Evolutionary conservation across 1,139 yeast genomes (phyloP), one percentile per base, ranked within the genome.

Genomic region (Hansenula lynferdii): DNA sequence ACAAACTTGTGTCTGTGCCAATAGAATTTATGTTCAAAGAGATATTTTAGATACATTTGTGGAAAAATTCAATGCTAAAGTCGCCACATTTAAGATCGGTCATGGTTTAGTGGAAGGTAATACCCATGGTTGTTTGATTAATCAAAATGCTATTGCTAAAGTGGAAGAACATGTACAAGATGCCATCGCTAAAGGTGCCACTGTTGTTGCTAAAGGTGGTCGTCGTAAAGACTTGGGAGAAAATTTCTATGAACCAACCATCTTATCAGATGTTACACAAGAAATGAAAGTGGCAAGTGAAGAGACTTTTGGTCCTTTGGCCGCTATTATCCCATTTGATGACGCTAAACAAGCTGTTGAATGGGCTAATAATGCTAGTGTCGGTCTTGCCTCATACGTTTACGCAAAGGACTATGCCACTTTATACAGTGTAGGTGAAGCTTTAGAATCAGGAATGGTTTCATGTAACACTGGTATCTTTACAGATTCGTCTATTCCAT

Each of bases 281-380:
- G 72, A 72, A 29, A 85, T 87, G 72, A 56, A 62, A 41, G 83
- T 87, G 20, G 68, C 78, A 42, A 55, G 64, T 24, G 94, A 86
- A 51, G 97, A 89, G 64, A 86, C 95, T 2, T 89, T 89, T 59
- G 97, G 96, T 11, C 97, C 97, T 5, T 69, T 89, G 34, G 94
- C 92, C 39, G 92, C 94, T 1, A 62, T 89, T 30, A 72, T 84
- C 47, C 72, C 75, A 45, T 82, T 87, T 59, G 65, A 69, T 14
- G 62, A 76, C 21, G 80, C 78, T 36, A 85, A 82, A 41, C 86
- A 86, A 54, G 96, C 80, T 11, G 60, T 89, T 27, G 62, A 60
- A 23, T 61, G 70, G 51, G 94, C 95, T 23, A 89, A 89, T 60
- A 73, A 74, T 47, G 75, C 81, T 12, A 74, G 70, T 19, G 82